phyloP scores from a whole-genome alignment of 2,329 filamentous ascomycete genomes.

The Aspergillus bombycis region DNA sequence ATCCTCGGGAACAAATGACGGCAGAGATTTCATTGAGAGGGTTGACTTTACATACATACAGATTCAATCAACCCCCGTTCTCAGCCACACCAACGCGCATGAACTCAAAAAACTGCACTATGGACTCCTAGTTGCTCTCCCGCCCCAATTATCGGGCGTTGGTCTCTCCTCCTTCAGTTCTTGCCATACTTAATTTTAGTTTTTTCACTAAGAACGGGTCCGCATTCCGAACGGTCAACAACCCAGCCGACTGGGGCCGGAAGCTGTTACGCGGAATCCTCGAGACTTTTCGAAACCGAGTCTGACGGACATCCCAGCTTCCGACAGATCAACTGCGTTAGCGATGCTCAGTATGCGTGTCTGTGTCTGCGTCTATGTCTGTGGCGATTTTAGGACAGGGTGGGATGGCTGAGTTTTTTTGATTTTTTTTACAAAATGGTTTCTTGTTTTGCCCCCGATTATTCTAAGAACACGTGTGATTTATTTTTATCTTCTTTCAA shows the following conservation, averaged over 20 bases:
- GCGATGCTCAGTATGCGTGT: neutral
- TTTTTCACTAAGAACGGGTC: neutral
- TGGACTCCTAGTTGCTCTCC: neutral
- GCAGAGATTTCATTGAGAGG: neutral
- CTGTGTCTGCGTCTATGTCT: neutral
- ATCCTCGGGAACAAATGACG: neutral
- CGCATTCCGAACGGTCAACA: slow-evolving; percentile 12
- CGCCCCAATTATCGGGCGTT: slow-evolving; percentile 1
- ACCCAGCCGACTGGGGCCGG: slow-evolving; percentile 21
- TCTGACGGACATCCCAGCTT: neutral
- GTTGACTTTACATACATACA: neutral
- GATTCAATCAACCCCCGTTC: neutral
- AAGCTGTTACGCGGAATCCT: slow-evolving; percentile 17
- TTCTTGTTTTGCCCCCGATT: neutral
- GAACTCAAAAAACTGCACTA: slow-evolving; percentile 3
- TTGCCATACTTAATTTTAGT: neutral
- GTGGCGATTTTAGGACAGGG: neutral
- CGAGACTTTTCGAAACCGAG: neutral
- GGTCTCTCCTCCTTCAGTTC: neutral
- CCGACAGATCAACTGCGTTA: slow-evolving; percentile 13
- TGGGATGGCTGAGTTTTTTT: neutral
- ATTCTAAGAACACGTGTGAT: neutral
- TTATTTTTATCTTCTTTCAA: neutral
- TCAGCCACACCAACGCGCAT: slow-evolving; percentile 4
- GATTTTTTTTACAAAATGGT: neutral